These are phyloP conservation scores for Lycium barbarum DNA, from an alignment of 257 asterid genomes.

Conservation along the genomic window DNA sequence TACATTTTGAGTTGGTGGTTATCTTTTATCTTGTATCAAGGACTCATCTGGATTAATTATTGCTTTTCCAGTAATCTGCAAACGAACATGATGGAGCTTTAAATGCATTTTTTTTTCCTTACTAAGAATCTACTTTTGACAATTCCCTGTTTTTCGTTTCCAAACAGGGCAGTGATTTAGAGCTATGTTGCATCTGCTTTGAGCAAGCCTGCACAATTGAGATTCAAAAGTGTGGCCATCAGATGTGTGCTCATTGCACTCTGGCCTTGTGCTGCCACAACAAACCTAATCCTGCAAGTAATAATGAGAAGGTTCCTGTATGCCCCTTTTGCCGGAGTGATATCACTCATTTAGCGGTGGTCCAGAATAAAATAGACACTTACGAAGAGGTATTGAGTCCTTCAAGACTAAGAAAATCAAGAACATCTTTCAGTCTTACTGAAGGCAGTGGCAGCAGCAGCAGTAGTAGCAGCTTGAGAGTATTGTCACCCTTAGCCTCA, in stretches of 20 bases:
- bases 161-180: constrained; percentile 60
- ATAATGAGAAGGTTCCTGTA: constrained; percentile 49
- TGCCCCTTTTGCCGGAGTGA: constrained; percentile 86
- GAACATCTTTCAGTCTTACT: constrained; percentile 50
- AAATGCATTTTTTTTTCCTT: neutral
- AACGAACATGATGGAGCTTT: neutral
- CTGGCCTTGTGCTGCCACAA: constrained; percentile 79
- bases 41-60: neutral
- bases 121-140: neutral
- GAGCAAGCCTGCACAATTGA: constrained; percentile 74
- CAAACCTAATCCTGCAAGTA: constrained; percentile 53
- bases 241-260: constrained; percentile 82
- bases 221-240: constrained; percentile 79
- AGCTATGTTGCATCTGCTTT: constrained; percentile 83
- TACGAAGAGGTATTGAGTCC: constrained; percentile 57
- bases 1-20: neutral
- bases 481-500: constrained; percentile 62
- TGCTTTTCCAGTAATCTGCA: neutral
- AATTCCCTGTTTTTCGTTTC: neutral
- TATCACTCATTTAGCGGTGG: constrained; percentile 58
- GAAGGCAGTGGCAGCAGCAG: constrained; percentile 46
- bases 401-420: constrained; percentile 51
- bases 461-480: constrained; percentile 61
- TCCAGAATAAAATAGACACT: constrained; percentile 46
- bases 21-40: neutral